Evolutionary conservation across 2,329 filamentous ascomycete species (phyloP).

Genomic region (Colletotrichum tofieldiae): DNA sequence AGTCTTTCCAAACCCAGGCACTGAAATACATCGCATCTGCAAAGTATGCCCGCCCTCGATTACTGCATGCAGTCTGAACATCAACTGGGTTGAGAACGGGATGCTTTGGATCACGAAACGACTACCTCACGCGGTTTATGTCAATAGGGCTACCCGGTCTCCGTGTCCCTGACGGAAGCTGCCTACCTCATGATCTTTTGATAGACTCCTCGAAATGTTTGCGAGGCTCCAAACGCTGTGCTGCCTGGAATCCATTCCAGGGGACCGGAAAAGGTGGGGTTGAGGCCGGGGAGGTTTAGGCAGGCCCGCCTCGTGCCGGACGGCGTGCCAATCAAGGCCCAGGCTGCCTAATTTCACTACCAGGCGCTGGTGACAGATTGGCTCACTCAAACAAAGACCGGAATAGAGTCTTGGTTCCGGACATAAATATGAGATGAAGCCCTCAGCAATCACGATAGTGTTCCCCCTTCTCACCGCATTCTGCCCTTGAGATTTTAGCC

Average conservation of each 20-base stretch:
- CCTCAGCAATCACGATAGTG: neutral
- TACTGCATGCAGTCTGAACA: too few relatives aligned
- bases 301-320: neutral
- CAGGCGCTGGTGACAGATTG: neutral
- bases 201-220: neutral
- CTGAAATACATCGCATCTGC: too few relatives aligned
- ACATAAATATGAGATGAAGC: neutral
- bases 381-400: neutral
- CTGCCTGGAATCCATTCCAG: conserved; percentile 10
- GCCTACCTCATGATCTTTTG: neutral
- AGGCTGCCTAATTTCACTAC: neutral
- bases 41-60: too few relatives aligned
- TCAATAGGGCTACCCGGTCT: neutral
- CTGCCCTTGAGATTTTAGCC: too few relatives aligned
- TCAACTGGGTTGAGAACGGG: too few relatives aligned
- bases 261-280: conserved; percentile 5
- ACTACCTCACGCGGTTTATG: too few relatives aligned
- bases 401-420: neutral
- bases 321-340: neutral
- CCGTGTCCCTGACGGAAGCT: neutral
- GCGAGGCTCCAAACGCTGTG: neutral
- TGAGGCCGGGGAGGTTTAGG: conserved; percentile 18
- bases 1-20: too few relatives aligned
- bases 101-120: neutral
- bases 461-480: neutral